Evolutionary conservation across 305 asterid species (phyloP).

Genomic region (Plantago coronopus): DNA sequence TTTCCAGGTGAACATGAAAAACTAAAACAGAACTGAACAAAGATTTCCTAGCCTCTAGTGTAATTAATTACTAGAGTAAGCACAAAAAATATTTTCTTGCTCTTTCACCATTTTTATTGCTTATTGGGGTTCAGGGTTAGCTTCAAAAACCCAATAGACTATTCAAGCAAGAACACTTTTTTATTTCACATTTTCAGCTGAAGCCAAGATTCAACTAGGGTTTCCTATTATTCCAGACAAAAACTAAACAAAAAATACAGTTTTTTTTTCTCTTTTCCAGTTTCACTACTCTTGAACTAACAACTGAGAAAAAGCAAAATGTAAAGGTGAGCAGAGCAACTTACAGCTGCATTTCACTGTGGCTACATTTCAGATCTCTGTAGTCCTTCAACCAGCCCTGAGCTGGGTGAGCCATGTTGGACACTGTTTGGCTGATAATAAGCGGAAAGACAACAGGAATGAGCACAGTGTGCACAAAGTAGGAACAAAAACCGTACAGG

Average conservation of each 20-base stretch:
- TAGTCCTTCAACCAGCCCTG: slow-evolving; percentile 55
- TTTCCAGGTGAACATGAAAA: no score
- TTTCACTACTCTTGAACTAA: no score
- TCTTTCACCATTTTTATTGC: no score
- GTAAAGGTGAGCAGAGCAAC: slow-evolving; percentile 15
- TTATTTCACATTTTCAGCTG: background rate
- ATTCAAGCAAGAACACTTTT: background rate
- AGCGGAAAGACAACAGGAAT: slow-evolving; percentile 77
- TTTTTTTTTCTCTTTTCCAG: no score
- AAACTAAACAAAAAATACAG: background rate
- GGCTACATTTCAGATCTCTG: slow-evolving; percentile 43
- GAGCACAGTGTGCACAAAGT: slow-evolving; percentile 66
- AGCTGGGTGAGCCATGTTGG: slow-evolving; percentile 43
- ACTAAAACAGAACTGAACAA: no score
- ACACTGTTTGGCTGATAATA: slow-evolving; percentile 68
- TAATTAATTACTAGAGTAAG: no score
- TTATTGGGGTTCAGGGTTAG: no score
- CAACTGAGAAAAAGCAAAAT: background rate
- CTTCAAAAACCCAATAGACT: no score
- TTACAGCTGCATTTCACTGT: slow-evolving; percentile 59
- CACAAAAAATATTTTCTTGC: no score
- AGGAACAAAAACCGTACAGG: slow-evolving; percentile 72
- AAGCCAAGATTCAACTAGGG: background rate
- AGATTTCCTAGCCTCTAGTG: no score
- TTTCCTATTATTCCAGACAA: background rate